These are phyloP conservation scores for Solanum medicagineum DNA, from an alignment of 257 asterid genomes.

Conservation along the genomic window DNA sequence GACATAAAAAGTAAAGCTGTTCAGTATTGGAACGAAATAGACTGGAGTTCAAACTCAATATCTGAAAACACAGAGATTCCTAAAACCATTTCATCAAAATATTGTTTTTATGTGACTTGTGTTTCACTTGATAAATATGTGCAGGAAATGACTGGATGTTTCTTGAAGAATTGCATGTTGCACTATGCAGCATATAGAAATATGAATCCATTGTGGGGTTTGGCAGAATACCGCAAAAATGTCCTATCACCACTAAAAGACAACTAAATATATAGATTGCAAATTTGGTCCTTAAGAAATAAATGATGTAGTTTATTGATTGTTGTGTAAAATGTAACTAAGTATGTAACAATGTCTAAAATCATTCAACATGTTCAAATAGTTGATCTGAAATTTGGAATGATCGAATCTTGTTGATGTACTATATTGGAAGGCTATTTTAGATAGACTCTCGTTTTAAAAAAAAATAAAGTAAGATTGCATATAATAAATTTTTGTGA, in stretches of 20 bases:
- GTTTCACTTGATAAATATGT: background rate
- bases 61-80: background rate
- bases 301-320: background rate
- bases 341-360: too few relatives aligned
- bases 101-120: background rate
- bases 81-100: background rate
- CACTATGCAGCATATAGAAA: conserved; percentile 75
- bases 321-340: too few relatives aligned
- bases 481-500: too few relatives aligned
- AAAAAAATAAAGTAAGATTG: too few relatives aligned
- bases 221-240: conserved; percentile 54
- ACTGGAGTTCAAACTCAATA: too few relatives aligned
- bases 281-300: background rate
- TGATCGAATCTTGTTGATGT: background rate
- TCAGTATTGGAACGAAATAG: background rate
- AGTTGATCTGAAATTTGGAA: background rate
- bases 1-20: background rate
- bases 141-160: conserved; percentile 69
- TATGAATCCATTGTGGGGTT: conserved; percentile 67
- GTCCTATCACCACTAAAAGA: background rate
- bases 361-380: background rate
- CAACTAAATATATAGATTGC: background rate
- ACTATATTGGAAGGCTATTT: background rate
- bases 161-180: conserved; percentile 68
- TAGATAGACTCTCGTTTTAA: too few relatives aligned